Conservation (phyloP, 345 rosid genomes). For the Xanthoceras sorbifolium region DNA sequence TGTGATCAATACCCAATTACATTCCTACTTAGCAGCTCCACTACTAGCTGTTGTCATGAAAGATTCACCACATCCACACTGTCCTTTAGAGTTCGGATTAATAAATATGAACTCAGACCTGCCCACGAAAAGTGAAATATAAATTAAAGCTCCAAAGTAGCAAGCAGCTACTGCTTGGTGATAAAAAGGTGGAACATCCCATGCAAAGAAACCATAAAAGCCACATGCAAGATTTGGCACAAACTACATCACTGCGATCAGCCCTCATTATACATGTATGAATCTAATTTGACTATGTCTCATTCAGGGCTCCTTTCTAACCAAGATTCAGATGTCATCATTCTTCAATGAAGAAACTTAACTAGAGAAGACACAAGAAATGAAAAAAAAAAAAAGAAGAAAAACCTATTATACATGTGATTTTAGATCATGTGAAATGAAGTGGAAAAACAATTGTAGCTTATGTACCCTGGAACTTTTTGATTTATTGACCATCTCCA, state of each 20-base stretch:
- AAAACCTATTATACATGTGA: too few species aligned
- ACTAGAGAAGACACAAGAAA: neutral
- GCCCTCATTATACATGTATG: neutral
- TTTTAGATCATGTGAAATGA: neutral
- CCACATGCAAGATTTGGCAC: neutral
- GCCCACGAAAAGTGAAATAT: constrained; percentile 1
- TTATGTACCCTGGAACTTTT: neutral
- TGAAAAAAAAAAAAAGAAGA: neutral
- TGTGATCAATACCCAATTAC: constrained; percentile 1
- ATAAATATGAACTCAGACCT: constrained; percentile 83
- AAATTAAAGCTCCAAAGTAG: neutral
- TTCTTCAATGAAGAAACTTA: neutral
- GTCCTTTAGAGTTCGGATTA: constrained; percentile 88
- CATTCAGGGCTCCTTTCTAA: neutral
- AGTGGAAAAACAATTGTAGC: neutral
- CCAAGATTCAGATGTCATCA: neutral
- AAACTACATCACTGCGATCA: neutral
- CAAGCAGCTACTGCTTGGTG: neutral
- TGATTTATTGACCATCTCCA: neutral
- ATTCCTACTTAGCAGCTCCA: constrained; percentile 35
- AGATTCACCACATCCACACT: constrained; percentile 92
- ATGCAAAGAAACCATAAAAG: neutral
- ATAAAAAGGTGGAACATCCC: neutral
- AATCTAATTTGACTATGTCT: neutral
- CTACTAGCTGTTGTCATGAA: constrained; percentile 63